Evolutionary conservation across 164 flowering plant genomes (phyloP).

Genomic region (Sextonia rubra): DNA sequence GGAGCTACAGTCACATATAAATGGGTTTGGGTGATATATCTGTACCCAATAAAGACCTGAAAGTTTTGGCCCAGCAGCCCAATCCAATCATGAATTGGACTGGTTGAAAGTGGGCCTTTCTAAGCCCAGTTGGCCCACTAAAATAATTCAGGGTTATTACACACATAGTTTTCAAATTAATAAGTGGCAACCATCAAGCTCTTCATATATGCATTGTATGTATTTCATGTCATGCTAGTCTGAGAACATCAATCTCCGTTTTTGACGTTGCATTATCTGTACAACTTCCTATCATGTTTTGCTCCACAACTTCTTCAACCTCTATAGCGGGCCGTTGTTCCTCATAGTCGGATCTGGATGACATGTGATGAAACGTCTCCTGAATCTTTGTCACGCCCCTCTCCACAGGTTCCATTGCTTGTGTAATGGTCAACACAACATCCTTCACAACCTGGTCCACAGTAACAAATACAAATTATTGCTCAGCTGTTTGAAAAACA

Average conservation of each 20-base stretch:
- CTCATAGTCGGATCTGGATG: slow-evolving; percentile 27
- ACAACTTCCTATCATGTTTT: slow-evolving; percentile 16
- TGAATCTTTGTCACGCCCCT: slow-evolving; percentile 82
- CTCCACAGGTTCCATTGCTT: slow-evolving; percentile 87
- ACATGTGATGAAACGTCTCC: slow-evolving; percentile 52
- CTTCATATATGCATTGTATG: background rate
- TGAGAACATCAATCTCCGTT: background rate
- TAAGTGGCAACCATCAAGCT: background rate
- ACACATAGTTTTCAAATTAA: too few species aligned
- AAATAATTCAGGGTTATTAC: too few species aligned
- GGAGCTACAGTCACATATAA: too few species aligned
- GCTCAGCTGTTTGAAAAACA: background rate
- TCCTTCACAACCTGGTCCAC: slow-evolving; percentile 75
- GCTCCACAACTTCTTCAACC: slow-evolving; percentile 37
- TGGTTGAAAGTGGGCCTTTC: too few species aligned
- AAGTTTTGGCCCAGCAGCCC: too few species aligned
- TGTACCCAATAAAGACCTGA: too few species aligned
- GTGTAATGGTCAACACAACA: slow-evolving; percentile 79
- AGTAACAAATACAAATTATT: too few species aligned
- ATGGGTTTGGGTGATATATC: too few species aligned
- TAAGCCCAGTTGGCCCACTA: too few species aligned
- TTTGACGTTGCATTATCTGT: slow-evolving; percentile 13
- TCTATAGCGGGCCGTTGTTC: slow-evolving; percentile 31
- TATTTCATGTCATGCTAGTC: background rate
- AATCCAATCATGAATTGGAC: too few species aligned